Evolutionary conservation across 768 basidiomycete genomes (phyloP), one percentile per base, ranked within the genome.

Genomic region (Steccherinum ochraceum): DNA sequence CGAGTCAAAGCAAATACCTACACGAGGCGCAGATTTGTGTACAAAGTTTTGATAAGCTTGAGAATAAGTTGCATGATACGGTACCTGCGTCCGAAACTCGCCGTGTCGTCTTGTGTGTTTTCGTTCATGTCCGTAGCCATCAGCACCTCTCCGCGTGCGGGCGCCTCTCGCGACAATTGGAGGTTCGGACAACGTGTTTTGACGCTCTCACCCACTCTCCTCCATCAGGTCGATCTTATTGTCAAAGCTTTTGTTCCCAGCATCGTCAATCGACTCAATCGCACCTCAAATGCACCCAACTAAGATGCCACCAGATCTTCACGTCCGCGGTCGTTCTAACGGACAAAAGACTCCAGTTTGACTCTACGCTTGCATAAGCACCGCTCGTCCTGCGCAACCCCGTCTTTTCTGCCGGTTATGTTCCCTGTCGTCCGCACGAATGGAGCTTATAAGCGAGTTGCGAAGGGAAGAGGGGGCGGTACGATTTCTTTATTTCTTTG

Each of bases 201-300:
- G 41, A n/a, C 41, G 41, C 41, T 43, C 41, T 43, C 41, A 44
- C 42, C 42, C 42, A 44, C 18, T 18, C 21, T 7, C 21, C 42
- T 35, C 30, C 30, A 35, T 35, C 30, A 35, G 30, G 30, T 16
- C 41, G 52, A 57, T 54, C 50, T 46, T 57, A 57, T 57, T 57
- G 56, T 57, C 52, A 35, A n/a, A 35, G 30, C 16, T 35, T 7
- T 35, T 35, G 30, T 35, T 35, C 49, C 19, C 42, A 16, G 21
- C 53, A 54, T 57, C 53, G 53, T 47, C 52, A 52, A 57, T 57
- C 56, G 51, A n/a, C 4, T n/a, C 45, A 18, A n/a, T 43, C 50
- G 46, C 49, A 49, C 49, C 26, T 50, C 45, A n/a, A 48, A 46
- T 24, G 19, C 20, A 46, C 26, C 46, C 52, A 40, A 40, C 7